A percentile compares a stretch with the other conserved stretches of the same genome.
Conservation (phyloP, 768 basidiomycete species). For the Krasilnikovozyma curviuscula region DNA sequence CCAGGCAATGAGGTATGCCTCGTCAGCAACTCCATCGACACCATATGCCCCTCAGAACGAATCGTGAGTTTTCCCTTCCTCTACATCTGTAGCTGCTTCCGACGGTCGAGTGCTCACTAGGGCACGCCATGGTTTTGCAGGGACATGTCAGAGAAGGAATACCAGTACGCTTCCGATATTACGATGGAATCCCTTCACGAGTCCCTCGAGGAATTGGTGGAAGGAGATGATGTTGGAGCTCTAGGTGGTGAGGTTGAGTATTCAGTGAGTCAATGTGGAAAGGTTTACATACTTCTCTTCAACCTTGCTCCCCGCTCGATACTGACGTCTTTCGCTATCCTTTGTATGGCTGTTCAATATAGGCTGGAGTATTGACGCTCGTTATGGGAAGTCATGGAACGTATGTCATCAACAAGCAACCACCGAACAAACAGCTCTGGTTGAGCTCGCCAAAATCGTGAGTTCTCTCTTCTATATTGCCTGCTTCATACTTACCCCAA, state of each 20-base stretch:
- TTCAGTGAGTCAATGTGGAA: conserved; percentile 33
- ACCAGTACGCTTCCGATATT: conserved; percentile 50
- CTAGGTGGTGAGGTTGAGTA: conserved; percentile 68
- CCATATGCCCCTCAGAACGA: no score
- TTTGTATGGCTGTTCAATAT: conserved; percentile 1
- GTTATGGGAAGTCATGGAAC: conserved; percentile 53
- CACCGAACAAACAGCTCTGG: conserved; percentile 95
- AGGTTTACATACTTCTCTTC: background rate
- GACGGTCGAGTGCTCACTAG: no score
- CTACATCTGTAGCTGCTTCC: no score
- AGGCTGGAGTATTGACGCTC: conserved; percentile 85
- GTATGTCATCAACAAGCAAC: conserved; percentile 93
- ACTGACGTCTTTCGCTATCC: background rate
- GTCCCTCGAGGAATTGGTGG: conserved; percentile 46
- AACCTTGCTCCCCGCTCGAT: no score
- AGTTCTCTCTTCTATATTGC: background rate
- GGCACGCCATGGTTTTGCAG: no score
- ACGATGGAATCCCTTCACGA: conserved; percentile 63
- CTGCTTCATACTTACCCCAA: background rate
- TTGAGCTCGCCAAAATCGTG: conserved; percentile 73
- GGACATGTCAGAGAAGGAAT: conserved; percentile 41
- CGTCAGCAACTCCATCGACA: no score
- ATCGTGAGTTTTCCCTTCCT: no score
- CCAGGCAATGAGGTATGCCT: no score
- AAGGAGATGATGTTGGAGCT: conserved; percentile 35